phyloP scores from a whole-genome alignment of 768 basidiomycete species.

The Russula lepida region DNA sequence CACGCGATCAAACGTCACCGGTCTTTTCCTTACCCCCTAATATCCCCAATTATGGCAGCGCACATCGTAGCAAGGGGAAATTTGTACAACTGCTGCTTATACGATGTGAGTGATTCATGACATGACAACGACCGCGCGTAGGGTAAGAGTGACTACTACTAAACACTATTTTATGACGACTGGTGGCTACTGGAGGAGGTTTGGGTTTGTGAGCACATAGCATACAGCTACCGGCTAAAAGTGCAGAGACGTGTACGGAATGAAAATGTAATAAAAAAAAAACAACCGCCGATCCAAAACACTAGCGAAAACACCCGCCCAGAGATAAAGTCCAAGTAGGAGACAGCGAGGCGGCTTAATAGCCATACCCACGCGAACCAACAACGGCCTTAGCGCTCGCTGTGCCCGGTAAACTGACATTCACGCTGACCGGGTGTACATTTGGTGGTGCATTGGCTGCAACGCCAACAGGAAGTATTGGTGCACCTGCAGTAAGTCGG shows the following conservation, averaged over 20 bases:
- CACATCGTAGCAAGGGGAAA: background rate
- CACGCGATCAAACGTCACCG: background rate
- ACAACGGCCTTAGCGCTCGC: constrained; percentile 5
- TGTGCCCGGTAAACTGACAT: constrained; percentile 15
- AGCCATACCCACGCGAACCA: constrained; percentile 19
- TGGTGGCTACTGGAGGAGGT: background rate
- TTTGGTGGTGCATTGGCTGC: constrained; percentile 4
- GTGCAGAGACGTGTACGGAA: constrained; percentile 12
- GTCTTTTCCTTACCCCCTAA: background rate
- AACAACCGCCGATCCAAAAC: constrained; percentile 11
- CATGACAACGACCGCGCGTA: constrained; percentile 4
- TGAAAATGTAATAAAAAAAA: constrained; percentile 15
- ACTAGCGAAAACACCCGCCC: background rate
- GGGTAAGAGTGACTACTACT: constrained; percentile 13
- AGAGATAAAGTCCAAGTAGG: background rate
- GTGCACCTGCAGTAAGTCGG: constrained; percentile 48
- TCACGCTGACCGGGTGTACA: constrained; percentile 18
- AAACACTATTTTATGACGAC: constrained; percentile 12
- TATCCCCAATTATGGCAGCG: background rate
- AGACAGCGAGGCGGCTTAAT: background rate
- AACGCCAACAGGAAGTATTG: constrained; percentile 7
- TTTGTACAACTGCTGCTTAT: constrained; percentile 10
- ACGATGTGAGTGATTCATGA: constrained; percentile 12
- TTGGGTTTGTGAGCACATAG: constrained; percentile 13
- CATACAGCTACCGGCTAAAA: constrained; percentile 13